phyloP scores from a whole-genome alignment of 1,284 basidiomycete species.

The Naganishia liquefaciens region DNA sequence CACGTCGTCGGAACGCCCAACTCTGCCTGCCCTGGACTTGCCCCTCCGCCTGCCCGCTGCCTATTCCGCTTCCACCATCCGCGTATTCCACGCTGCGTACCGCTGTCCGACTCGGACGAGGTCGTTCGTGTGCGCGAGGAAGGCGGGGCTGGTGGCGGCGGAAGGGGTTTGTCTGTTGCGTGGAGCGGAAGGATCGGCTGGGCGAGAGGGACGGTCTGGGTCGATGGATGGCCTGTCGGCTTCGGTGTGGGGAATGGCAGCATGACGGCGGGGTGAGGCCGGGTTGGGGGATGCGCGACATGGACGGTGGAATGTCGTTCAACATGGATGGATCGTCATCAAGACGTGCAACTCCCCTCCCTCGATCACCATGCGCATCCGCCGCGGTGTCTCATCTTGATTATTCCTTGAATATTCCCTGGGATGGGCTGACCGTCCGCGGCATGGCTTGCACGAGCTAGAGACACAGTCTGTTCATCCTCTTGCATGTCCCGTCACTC shows the following conservation, averaged over 20 bases:
- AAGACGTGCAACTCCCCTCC: no score
- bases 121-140: not conserved
- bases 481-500: no score
- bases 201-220: not conserved
- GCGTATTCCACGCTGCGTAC: not conserved
- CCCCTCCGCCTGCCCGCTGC: not conserved
- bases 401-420: no score
- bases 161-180: slow-evolving; percentile 7
- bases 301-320: slow-evolving; percentile 2
- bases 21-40: slow-evolving; percentile 20
- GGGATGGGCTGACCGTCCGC: no score
- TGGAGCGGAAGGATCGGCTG: slow-evolving; percentile 11
- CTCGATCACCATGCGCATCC: no score
- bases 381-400: no score
- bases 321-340: no score
- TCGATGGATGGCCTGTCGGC: not conserved
- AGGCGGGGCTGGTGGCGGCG: not conserved
- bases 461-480: no score
- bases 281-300: not conserved
- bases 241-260: not conserved
- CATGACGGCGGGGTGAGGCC: not conserved
- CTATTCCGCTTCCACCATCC: slow-evolving; percentile 25
- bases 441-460: no score
- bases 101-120: not conserved
- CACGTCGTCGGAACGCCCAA: not conserved